A percentile compares a stretch with the other conserved stretches of the same genome.
These are phyloP conservation scores for Gorgonomyces haynaldii DNA, from an alignment of 192 early-diverging fungal species.

Conservation along the genomic window DNA sequence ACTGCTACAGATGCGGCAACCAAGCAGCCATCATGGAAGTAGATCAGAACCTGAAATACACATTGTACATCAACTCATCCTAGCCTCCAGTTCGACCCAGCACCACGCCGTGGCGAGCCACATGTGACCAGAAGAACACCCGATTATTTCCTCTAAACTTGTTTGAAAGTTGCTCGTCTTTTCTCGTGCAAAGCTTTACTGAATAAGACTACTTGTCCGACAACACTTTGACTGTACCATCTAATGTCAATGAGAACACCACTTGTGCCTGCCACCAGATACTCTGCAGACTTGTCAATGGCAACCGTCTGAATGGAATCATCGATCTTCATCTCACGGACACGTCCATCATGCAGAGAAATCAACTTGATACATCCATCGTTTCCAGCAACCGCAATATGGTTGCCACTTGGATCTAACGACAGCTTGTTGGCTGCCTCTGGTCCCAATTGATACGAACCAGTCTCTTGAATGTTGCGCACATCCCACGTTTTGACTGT, in stretches of 20 bases:
- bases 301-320: slow-evolving; percentile 28
- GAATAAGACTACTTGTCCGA: neutral
- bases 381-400: slow-evolving; percentile 33
- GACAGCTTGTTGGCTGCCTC: slow-evolving; percentile 32
- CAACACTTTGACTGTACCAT: slow-evolving; percentile 2
- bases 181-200: neutral
- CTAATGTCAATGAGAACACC: slow-evolving; percentile 17
- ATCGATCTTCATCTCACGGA: slow-evolving; percentile 9
- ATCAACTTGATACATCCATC: slow-evolving; percentile 27
- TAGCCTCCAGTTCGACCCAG: slow-evolving; percentile 89
- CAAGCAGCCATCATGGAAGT: slow-evolving; percentile 99
- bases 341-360: neutral
- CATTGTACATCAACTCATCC: slow-evolving; percentile 58
- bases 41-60: slow-evolving; percentile 98
- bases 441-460: slow-evolving; percentile 22
- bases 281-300: slow-evolving; percentile 35
- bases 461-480: slow-evolving; percentile 27
- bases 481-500: slow-evolving; percentile 44
- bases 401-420: slow-evolving; percentile 33
- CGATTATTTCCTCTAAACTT: slow-evolving; percentile 87
- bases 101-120: slow-evolving; percentile 92
- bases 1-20: slow-evolving; percentile 99
- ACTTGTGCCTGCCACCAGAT: slow-evolving; percentile 28
- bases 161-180: neutral
- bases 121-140: slow-evolving; percentile 96